Conservation (phyloP, 768 basidiomycete species). For the Pleurotus eryngii region DNA sequence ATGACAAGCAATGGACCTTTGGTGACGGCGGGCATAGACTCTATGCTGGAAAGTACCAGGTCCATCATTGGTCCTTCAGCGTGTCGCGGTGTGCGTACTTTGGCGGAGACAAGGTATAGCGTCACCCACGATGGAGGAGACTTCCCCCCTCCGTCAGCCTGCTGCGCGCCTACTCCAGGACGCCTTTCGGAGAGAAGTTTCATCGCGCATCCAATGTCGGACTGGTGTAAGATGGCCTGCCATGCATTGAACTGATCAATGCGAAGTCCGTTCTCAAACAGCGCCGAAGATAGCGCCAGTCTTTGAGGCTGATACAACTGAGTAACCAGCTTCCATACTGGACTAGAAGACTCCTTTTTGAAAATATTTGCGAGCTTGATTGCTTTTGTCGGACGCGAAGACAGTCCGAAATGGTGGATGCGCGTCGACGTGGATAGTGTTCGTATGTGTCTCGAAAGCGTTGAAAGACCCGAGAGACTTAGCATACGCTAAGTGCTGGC, state of each 20-base stretch:
- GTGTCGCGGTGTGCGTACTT: conserved; percentile 41
- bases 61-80: conserved; percentile 41
- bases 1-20: conserved; percentile 45
- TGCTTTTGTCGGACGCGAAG: conserved; percentile 1
- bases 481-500: conserved; percentile 8
- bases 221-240: conserved; percentile 31
- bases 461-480: not conserved
- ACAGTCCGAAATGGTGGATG: not conserved
- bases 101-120: conserved; percentile 44
- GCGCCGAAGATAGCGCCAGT: conserved; percentile 23
- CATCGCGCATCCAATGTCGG: conserved; percentile 30
- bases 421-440: not conserved
- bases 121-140: conserved; percentile 54
- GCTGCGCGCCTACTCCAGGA: not conserved
- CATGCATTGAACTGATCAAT: conserved; percentile 36
- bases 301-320: conserved; percentile 26
- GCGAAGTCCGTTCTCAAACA: conserved; percentile 29
- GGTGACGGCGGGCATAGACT: conserved; percentile 24
- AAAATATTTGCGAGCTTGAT: conserved; percentile 30
- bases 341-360: conserved; percentile 29
- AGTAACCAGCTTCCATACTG: conserved; percentile 40
- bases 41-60: conserved; percentile 39
- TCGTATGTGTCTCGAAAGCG: not conserved
- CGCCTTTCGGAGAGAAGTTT: conserved; percentile 13
- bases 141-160: not conserved